Percentiles rank a stretch among this genome's conserved stretches.
These are phyloP conservation scores for Cucurbita pepo DNA, from an alignment of 306 rosid genomes.

Conservation along the genomic window DNA sequence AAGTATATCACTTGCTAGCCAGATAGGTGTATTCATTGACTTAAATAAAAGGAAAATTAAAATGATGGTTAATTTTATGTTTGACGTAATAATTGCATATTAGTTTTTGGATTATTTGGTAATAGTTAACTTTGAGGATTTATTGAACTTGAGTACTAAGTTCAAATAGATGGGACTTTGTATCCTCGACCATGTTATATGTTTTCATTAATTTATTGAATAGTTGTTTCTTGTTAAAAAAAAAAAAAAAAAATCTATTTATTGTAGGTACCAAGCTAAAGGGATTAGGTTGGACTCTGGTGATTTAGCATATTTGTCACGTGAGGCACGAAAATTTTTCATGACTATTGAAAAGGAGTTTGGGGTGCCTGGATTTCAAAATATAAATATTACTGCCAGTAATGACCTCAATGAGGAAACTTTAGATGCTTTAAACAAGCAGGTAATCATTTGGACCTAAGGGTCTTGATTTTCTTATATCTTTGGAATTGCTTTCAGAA, in stretches of 20 bases:
- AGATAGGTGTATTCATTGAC: not conserved
- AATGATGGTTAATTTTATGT: not conserved
- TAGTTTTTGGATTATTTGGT: not conserved
- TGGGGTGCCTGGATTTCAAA: constrained; percentile 46
- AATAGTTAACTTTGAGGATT: not conserved
- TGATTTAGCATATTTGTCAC: constrained; percentile 77
- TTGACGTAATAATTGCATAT: not conserved
- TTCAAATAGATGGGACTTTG: not conserved
- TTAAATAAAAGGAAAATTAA: not conserved
- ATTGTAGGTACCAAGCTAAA: constrained; percentile 53
- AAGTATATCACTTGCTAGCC: not conserved
- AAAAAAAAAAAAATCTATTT: not conserved
- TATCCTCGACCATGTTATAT: not conserved
- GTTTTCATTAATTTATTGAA: too few species aligned
- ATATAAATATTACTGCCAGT: constrained; percentile 61
- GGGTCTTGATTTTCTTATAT: not conserved
- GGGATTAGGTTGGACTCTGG: constrained; percentile 97
- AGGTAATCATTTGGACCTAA: constrained; percentile 23
- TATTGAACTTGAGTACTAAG: not conserved
- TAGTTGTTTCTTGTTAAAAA: not conserved
- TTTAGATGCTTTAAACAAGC: constrained; percentile 90
- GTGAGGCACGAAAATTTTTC: constrained; percentile 61
- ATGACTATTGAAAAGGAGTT: constrained; percentile 56
- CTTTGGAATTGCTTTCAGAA: not conserved
- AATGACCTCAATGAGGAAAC: constrained; percentile 97